Conservation (phyloP, 2,329 filamentous ascomycete species). For the Chaetothyriales sp. region DNA sequence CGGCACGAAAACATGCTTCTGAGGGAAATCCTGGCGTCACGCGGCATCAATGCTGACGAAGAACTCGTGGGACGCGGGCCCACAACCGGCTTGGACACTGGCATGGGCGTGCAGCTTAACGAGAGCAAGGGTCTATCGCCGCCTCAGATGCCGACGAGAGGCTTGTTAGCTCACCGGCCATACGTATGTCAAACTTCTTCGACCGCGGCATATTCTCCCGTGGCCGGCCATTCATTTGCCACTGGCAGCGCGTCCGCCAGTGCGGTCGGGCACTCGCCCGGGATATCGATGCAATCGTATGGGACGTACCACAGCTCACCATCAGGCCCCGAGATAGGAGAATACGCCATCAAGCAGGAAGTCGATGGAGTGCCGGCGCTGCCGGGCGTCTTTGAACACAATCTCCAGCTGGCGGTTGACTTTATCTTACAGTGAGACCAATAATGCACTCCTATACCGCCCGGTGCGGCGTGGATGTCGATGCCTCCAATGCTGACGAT, state of each 20-base stretch:
- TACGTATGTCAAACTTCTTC: conserved; percentile 1
- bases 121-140: conserved; percentile 10
- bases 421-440: conserved; percentile 34
- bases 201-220: conserved; percentile 11
- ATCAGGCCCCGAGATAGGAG: conserved; percentile 12
- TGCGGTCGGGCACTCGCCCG: conserved; percentile 14
- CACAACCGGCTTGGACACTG: conserved; percentile 12
- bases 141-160: conserved; percentile 5
- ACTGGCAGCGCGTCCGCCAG: conserved; percentile 10
- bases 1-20: conserved; percentile 69
- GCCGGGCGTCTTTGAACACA: conserved; percentile 31
- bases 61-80: conserved; percentile 26
- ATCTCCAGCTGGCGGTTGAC: conserved; percentile 35
- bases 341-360: conserved; percentile 16
- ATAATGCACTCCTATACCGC: neutral
- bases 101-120: conserved; percentile 12
- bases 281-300: conserved; percentile 1
- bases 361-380: conserved; percentile 11
- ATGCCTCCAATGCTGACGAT: neutral
- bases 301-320: conserved; percentile 15
- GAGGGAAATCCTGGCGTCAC: conserved; percentile 44
- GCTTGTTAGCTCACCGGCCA: neutral
- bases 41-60: conserved; percentile 46
- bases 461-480: neutral
- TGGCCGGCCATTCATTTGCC: conserved; percentile 3